Evolutionary conservation across 805 yeast genomes (phyloP).

Genomic region (Starmerella floris): DNA sequence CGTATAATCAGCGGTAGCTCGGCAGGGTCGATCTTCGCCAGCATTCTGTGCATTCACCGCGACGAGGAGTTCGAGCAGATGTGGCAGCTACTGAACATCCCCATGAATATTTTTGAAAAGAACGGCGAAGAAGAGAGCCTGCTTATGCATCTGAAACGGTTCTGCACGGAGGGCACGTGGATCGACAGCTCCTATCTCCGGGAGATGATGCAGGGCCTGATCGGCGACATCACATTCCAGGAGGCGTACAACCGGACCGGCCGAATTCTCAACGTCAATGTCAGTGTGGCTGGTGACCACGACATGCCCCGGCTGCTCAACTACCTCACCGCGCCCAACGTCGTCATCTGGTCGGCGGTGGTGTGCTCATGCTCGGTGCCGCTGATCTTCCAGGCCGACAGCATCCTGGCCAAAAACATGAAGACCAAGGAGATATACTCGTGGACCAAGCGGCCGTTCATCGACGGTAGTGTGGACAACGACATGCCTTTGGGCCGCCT

Average conservation of each 20-base stretch:
- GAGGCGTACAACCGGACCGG: slow-evolving; percentile 94
- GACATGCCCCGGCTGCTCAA: slow-evolving; percentile 84
- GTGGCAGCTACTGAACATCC: slow-evolving; percentile 33
- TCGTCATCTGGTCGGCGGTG: slow-evolving; percentile 78
- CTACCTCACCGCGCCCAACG: slow-evolving; percentile 87
- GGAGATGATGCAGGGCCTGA: slow-evolving; percentile 57
- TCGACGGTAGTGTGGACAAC: slow-evolving; percentile 92
- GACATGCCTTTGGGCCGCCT: slow-evolving; percentile 83
- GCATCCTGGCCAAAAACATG: slow-evolving; percentile 71
- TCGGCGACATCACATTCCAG: slow-evolving; percentile 83
- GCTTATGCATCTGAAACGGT: slow-evolving; percentile 40
- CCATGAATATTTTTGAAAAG: slow-evolving; percentile 46
- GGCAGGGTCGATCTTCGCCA: slow-evolving; percentile 90
- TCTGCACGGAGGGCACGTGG: slow-evolving; percentile 79
- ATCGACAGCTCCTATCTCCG: slow-evolving; percentile 63
- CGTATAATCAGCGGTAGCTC: slow-evolving; percentile 85
- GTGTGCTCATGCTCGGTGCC: slow-evolving; percentile 91
- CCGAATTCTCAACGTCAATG: slow-evolving; percentile 82
- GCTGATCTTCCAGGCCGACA: slow-evolving; percentile 73
- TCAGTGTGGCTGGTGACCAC: slow-evolving; percentile 77
- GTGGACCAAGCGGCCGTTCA: slow-evolving; percentile 74
- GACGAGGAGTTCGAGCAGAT: slow-evolving; percentile 54
- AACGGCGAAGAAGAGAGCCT: slow-evolving; percentile 41
- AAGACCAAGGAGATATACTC: slow-evolving; percentile 58
- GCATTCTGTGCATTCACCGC: slow-evolving; percentile 68